phyloP scores from a whole-genome alignment of 768 basidiomycete genomes.

The Leccinum uliginosum region DNA sequence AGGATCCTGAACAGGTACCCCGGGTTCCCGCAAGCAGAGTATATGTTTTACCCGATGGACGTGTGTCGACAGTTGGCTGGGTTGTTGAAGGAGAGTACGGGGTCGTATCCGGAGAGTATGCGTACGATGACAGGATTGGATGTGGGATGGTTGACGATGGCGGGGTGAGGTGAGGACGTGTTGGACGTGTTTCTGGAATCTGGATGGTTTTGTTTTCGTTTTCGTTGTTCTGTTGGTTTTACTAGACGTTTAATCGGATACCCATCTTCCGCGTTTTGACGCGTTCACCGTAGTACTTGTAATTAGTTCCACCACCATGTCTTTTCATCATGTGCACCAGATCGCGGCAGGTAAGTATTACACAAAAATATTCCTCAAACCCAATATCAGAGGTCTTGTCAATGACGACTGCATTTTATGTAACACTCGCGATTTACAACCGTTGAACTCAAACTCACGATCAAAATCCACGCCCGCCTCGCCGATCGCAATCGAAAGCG shows the following conservation, averaged over 20 bases:
- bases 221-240: not conserved
- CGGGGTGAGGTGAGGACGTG: slow-evolving; percentile 2
- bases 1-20: slow-evolving; percentile 69
- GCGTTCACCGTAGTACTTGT: too few relatives aligned
- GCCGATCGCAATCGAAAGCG: too few relatives aligned
- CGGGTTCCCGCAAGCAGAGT: slow-evolving; percentile 85
- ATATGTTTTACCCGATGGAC: slow-evolving; percentile 75
- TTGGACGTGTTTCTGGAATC: not conserved
- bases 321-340: too few relatives aligned
- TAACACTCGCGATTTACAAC: too few relatives aligned
- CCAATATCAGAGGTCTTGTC: too few relatives aligned
- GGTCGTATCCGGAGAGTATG: slow-evolving; percentile 69
- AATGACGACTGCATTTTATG: too few relatives aligned
- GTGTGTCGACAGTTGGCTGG: slow-evolving; percentile 69
- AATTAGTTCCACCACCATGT: too few relatives aligned
- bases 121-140: slow-evolving; percentile 77
- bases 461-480: too few relatives aligned
- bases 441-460: too few relatives aligned
- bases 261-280: not conserved
- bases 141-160: slow-evolving; percentile 65
- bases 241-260: not conserved
- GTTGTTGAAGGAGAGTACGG: slow-evolving; percentile 73
- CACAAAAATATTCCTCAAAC: too few relatives aligned
- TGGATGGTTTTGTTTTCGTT: not conserved
- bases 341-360: too few relatives aligned